phyloP scores from a whole-genome alignment of 768 basidiomycete species.

The Xerocomellus intermedius region DNA sequence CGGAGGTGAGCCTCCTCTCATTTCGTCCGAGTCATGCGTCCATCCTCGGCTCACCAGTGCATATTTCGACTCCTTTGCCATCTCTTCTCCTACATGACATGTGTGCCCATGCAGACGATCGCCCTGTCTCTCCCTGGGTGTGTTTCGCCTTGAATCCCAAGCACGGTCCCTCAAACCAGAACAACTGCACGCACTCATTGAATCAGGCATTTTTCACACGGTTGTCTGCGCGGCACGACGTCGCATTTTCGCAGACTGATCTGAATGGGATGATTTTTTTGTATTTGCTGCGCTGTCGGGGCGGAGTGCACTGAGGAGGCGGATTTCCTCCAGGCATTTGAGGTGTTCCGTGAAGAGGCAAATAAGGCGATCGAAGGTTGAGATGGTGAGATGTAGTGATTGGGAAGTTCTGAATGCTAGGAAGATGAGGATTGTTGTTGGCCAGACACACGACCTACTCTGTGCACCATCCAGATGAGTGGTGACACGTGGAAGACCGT shows the following conservation, averaged over 20 bases:
- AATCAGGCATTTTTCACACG: constrained; percentile 63
- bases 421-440: too few relatives aligned
- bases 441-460: too few relatives aligned
- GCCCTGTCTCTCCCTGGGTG: constrained; percentile 70
- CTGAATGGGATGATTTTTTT: constrained; percentile 71
- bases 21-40: too few relatives aligned
- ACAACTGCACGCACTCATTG: constrained; percentile 51
- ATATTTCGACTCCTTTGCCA: not conserved
- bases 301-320: constrained; percentile 59
- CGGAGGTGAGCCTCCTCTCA: too few relatives aligned
- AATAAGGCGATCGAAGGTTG: constrained; percentile 42
- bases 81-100: not conserved
- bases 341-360: constrained; percentile 59
- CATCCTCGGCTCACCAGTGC: not conserved
- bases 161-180: constrained; percentile 25
- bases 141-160: constrained; percentile 63
- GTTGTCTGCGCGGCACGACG: constrained; percentile 57
- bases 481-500: not conserved
- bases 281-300: constrained; percentile 78
- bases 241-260: constrained; percentile 76
- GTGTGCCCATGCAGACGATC: constrained; percentile 51
- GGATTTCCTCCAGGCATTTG: constrained; percentile 64
- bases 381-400: constrained; percentile 11
- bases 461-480: too few relatives aligned
- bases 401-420: not conserved